Percentiles rank a stretch among this genome's conserved stretches.
phyloP scores from a whole-genome alignment of 306 rosid genomes.

The Cicer judaicum region DNA sequence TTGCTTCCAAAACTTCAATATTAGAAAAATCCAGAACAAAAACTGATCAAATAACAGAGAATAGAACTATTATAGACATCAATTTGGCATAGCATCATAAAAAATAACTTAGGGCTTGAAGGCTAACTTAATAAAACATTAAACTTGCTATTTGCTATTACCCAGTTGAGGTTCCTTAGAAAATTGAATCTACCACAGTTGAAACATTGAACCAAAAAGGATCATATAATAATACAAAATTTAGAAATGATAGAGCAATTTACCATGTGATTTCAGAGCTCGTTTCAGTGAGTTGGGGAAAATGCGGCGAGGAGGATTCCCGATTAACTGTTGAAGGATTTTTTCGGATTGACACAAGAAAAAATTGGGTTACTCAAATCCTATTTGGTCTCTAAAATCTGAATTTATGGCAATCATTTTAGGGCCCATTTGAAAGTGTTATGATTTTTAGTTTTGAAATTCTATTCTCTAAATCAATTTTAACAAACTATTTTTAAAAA shows the following conservation, averaged over 20 bases:
- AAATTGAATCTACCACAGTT: neutral
- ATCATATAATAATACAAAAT: neutral
- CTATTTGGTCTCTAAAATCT: too few species aligned
- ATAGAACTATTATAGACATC: neutral
- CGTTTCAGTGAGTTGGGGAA: neutral
- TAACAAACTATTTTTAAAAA: too few species aligned
- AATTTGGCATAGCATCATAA: neutral
- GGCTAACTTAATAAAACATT: neutral
- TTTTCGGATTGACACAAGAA: neutral
- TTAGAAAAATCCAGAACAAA: neutral
- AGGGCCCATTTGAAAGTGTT: too few species aligned
- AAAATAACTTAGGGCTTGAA: neutral
- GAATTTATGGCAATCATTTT: too few species aligned
- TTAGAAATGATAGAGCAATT: neutral
- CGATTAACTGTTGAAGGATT: neutral
- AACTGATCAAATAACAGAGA: neutral
- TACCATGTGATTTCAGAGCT: neutral
- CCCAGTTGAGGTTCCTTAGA: neutral
- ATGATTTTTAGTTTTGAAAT: too few species aligned
- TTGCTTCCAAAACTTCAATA: too few species aligned
- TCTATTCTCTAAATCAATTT: too few species aligned
- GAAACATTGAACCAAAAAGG: neutral
- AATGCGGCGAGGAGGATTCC: neutral
- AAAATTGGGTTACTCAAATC: too few species aligned
- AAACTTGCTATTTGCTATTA: neutral